Evolutionary conservation across 2,329 filamentous ascomycete species (phyloP), one percentile per base, ranked within the genome.

Genomic region (Parascedosporium putredinis): DNA sequence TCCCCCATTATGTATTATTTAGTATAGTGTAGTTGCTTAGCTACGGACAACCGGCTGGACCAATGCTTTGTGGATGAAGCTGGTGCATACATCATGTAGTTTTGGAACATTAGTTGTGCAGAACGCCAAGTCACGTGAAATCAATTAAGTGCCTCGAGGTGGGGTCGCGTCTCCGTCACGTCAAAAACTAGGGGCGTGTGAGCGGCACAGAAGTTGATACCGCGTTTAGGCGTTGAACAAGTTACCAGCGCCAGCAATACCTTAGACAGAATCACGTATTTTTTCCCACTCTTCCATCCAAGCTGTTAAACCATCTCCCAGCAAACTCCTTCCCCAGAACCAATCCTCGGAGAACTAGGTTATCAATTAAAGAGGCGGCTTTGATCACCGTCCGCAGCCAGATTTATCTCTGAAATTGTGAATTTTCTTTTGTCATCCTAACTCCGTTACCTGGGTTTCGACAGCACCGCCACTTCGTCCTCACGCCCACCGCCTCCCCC

Each of bases 151-250:
- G 14, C n/a, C 8, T 4, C 33, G 23, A 23, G 25, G 47, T 49
- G 47, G 47, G 47, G 47, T 62, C 57, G 57, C 57, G 45, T 58
- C 65, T 65, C 63, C 64, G 65, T 67, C 65, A 66, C 64, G 64
- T 52, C 44, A 50, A 43, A n/a, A n/a, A n/a, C n/a, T n/a, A n/a
- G n/a, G 57, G 57, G 57, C 65, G 65, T 49, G n/a, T 31, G 27
- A 45, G 23, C n/a, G n/a, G n/a, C n/a, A n/a, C n/a, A n/a, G 14
- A 45, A 45, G 16, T 20, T 12, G 18, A 20, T 20, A 42, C 16
- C 38, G 38, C 38, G 38, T 42, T 42, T 20, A 42, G 38, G n/a
- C n/a, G n/a, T n/a, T n/a, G n/a, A n/a, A n/a, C n/a, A n/a, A n/a
- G n/a, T n/a, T n/a, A n/a, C n/a, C n/a, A n/a, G n/a, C n/a, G n/a